Conservation (phyloP, 2,329 filamentous ascomycete genomes). For the Diplocarpon mali region DNA sequence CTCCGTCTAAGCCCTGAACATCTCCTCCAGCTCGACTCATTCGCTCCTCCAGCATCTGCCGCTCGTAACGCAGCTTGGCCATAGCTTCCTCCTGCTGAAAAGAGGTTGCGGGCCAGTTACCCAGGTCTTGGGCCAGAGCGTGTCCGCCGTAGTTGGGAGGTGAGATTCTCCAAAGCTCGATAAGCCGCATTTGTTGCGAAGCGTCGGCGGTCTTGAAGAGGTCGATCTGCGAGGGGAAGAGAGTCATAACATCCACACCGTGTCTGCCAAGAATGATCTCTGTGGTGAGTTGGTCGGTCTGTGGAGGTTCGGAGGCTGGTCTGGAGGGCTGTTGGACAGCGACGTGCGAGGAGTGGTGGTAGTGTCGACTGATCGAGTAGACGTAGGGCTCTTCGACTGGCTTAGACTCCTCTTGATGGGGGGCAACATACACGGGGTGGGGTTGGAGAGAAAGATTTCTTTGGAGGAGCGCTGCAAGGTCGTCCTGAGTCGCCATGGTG, state of each 20-base stretch:
- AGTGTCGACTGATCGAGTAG: conserved; percentile 73
- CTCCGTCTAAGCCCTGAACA: conserved; percentile 35
- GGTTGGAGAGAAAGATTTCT: conserved; percentile 56
- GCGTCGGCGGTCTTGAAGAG: conserved; percentile 68
- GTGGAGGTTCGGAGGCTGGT: conserved; percentile 40
- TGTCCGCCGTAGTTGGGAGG: conserved; percentile 52
- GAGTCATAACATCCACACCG: conserved; percentile 56
- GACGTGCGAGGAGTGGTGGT: conserved; percentile 68
- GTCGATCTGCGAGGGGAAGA: conserved; percentile 65
- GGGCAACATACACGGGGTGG: conserved; percentile 23
- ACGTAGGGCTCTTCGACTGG: conserved; percentile 38
- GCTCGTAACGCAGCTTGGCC: conserved; percentile 49
- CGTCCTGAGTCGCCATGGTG: conserved; percentile 61
- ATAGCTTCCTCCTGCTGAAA: conserved; percentile 43
- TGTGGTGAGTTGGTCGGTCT: conserved; percentile 37
- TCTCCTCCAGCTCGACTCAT: conserved; percentile 29
- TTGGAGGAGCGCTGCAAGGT: conserved; percentile 70
- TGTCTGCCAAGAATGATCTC: conserved; percentile 52
- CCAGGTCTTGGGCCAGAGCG: conserved; percentile 44
- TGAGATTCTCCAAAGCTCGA: conserved; percentile 78
- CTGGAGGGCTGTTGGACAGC: conserved; percentile 34
- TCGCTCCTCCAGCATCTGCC: conserved; percentile 32
- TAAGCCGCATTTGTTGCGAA: conserved; percentile 60
- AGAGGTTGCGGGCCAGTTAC: conserved; percentile 44
- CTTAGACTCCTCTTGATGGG: conserved; percentile 26